A percentile compares a stretch with the other conserved stretches of the same genome.
Evolutionary conservation across 169 alveolate genomes (phyloP).

Genomic region (Plasmodium cynomolgi): DNA sequence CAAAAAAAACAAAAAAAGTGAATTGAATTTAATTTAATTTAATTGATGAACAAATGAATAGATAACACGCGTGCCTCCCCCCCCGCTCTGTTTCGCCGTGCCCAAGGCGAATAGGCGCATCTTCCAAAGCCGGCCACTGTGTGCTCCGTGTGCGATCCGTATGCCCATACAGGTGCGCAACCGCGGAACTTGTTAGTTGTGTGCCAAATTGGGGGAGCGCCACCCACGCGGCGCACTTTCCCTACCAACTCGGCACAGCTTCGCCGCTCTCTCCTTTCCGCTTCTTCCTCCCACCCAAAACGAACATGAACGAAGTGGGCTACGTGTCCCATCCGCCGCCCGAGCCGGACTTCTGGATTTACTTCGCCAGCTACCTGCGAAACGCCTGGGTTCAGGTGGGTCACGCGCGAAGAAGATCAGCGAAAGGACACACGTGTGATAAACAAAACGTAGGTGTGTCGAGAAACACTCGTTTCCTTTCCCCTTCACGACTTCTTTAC

Average conservation of each 20-base stretch:
- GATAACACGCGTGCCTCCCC: no score
- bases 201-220: no score
- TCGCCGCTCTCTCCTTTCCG: no score
- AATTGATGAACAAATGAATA: no score
- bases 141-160: no score
- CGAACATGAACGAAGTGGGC: conserved; percentile 13
- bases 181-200: no score
- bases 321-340: conserved; percentile 62
- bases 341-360: conserved; percentile 70
- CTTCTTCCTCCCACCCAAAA: neutral
- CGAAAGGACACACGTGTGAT: neutral
- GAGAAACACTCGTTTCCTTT: neutral
- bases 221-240: neutral
- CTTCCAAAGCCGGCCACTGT: no score
- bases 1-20: neutral
- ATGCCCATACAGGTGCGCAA: no score
- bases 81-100: no score
- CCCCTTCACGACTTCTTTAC: neutral
- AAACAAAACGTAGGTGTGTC: neutral
- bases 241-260: neutral
- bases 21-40: neutral
- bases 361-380: conserved; percentile 59
- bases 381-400: conserved; percentile 63
- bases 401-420: neutral
- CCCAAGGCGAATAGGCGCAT: neutral